Conservation (phyloP, 2,329 filamentous ascomycete genomes). For the Chrysoporthe austroafricana region DNA sequence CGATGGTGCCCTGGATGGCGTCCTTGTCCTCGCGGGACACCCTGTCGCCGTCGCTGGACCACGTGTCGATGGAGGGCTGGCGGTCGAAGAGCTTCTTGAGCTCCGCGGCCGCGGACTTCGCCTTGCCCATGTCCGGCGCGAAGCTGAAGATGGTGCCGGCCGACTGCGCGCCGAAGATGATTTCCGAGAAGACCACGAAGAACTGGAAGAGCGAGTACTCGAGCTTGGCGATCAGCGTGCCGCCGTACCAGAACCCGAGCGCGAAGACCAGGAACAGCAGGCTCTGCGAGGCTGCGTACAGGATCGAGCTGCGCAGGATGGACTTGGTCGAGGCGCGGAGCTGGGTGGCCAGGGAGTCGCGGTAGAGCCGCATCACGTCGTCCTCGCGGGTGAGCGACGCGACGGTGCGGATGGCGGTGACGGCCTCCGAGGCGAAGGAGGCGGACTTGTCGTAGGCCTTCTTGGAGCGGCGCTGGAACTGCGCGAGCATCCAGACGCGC, state of each 20-base stretch:
- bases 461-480: slow-evolving; percentile 80
- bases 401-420: slow-evolving; percentile 90
- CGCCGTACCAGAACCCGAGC: slow-evolving; percentile 92
- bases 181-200: slow-evolving; percentile 85
- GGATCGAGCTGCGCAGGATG: slow-evolving; percentile 72
- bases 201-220: slow-evolving; percentile 86
- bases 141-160: slow-evolving; percentile 89
- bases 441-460: slow-evolving; percentile 79
- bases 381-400: slow-evolving; percentile 85
- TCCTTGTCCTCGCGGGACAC: slow-evolving; percentile 45
- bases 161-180: slow-evolving; percentile 91
- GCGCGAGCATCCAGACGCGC: slow-evolving; percentile 67
- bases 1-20: slow-evolving; percentile 74
- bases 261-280: slow-evolving; percentile 83
- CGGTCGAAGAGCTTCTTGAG: slow-evolving; percentile 85
- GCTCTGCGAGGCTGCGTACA: slow-evolving; percentile 86
- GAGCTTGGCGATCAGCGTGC: slow-evolving; percentile 68
- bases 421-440: slow-evolving; percentile 89
- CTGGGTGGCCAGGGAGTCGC: slow-evolving; percentile 66
- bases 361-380: slow-evolving; percentile 78
- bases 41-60: slow-evolving; percentile 70
- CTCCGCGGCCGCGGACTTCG: slow-evolving; percentile 78
- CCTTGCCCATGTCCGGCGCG: slow-evolving; percentile 91
- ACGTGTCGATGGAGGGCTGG: slow-evolving; percentile 79
- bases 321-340: slow-evolving; percentile 71